phyloP scores from a whole-genome alignment of 1,284 basidiomycete species.

The Leccinum solheimii region DNA sequence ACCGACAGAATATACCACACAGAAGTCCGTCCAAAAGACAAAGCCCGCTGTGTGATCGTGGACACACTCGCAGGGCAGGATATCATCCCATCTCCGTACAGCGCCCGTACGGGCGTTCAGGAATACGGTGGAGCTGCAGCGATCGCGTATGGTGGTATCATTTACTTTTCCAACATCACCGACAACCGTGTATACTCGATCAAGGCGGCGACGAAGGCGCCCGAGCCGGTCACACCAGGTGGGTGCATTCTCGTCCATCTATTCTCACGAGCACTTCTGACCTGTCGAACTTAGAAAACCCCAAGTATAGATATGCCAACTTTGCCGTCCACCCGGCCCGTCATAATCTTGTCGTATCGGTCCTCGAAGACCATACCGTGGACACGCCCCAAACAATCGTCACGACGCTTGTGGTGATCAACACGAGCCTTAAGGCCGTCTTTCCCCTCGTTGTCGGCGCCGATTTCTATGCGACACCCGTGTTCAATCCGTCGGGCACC shows the following conservation, averaged over 20 bases:
- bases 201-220: slow-evolving; percentile 3
- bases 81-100: slow-evolving; percentile 35
- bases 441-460: slow-evolving; percentile 42
- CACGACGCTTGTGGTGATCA: slow-evolving; percentile 50
- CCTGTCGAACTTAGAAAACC: slow-evolving; percentile 16
- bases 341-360: slow-evolving; percentile 29
- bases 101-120: slow-evolving; percentile 39
- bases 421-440: slow-evolving; percentile 35
- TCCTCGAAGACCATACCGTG: slow-evolving; percentile 61
- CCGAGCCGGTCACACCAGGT: slow-evolving; percentile 32
- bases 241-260: neutral
- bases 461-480: slow-evolving; percentile 59
- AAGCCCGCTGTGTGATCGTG: slow-evolving; percentile 31
- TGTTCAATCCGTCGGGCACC: slow-evolving; percentile 68
- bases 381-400: slow-evolving; percentile 48
- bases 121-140: slow-evolving; percentile 44
- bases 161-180: slow-evolving; percentile 39
- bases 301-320: slow-evolving; percentile 57
- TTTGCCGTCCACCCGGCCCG: slow-evolving; percentile 29
- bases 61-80: slow-evolving; percentile 30
- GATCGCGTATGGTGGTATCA: slow-evolving; percentile 28
- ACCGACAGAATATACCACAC: slow-evolving; percentile 37
- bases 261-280: neutral
- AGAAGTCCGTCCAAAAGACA: slow-evolving; percentile 44
- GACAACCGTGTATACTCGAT: slow-evolving; percentile 30